Conservation (phyloP, 192 early-diverging fungal genomes). For the Gaertneriomyces sp. region DNA sequence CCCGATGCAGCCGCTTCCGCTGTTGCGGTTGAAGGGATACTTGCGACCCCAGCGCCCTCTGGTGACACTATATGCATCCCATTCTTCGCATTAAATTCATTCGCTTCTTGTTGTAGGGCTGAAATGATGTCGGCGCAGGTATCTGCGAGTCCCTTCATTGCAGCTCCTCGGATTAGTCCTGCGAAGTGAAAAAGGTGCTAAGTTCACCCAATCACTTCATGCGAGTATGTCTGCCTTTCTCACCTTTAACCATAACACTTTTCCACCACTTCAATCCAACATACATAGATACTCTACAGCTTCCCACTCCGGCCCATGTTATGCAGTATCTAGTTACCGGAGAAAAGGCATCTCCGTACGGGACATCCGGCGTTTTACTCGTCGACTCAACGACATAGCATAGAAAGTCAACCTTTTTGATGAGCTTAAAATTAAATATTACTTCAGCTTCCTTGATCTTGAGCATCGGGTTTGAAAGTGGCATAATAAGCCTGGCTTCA, state of each 20-base stretch:
- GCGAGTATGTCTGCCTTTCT: no score
- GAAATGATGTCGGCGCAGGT: slow-evolving; percentile 7
- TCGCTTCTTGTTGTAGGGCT: slow-evolving; percentile 7
- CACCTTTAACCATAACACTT: slow-evolving; percentile 62
- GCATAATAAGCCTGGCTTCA: no score
- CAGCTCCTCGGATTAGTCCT: slow-evolving; percentile 55
- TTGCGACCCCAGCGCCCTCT: no score
- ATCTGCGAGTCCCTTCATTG: slow-evolving; percentile 51
- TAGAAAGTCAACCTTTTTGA: slow-evolving; percentile 57
- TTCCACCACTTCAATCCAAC: slow-evolving; percentile 28
- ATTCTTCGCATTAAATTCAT: background rate
- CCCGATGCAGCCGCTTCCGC: background rate
- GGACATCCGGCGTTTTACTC: slow-evolving; percentile 54
- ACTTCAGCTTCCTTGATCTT: slow-evolving; percentile 69
- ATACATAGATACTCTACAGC: slow-evolving; percentile 52
- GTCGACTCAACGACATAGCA: slow-evolving; percentile 48
- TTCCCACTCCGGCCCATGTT: slow-evolving; percentile 49
- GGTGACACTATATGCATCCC: no score
- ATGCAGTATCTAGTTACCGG: slow-evolving; percentile 65
- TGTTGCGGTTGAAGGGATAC: background rate
- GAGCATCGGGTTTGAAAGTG: slow-evolving; percentile 31
- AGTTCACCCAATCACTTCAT: background rate
- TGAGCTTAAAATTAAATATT: slow-evolving; percentile 50
- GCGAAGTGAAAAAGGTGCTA: slow-evolving; percentile 15
- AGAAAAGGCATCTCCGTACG: slow-evolving; percentile 69